A percentile compares a stretch with the other conserved stretches of the same genome.
phyloP scores from a whole-genome alignment of 306 rosid species.

The Cercis canadensis region DNA sequence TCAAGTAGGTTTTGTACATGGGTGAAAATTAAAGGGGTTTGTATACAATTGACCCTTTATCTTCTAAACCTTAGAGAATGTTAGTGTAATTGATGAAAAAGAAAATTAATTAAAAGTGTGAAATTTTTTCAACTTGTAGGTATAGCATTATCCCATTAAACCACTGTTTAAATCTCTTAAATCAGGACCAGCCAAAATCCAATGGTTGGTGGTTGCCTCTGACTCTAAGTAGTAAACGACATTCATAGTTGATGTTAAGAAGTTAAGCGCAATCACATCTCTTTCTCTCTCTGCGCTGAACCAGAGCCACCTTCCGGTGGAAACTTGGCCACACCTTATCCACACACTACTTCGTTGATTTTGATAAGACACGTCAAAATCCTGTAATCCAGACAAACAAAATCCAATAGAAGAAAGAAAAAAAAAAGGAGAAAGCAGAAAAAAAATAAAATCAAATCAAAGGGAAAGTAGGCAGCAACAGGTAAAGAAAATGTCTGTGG shows the following conservation, averaged over 20 bases:
- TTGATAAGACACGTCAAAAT: conserved; percentile 49
- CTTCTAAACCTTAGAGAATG: too few species aligned
- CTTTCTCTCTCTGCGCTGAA: not conserved
- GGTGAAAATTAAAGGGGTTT: too few species aligned
- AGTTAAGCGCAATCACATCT: too few species aligned
- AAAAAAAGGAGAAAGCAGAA: not conserved
- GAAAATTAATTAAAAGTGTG: not conserved
- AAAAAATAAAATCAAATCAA: conserved; percentile 7
- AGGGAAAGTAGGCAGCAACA: not conserved
- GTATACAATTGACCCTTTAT: too few species aligned
- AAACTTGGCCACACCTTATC: conserved; percentile 73
- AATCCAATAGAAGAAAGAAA: not conserved
- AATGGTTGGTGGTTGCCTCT: conserved; percentile 28
- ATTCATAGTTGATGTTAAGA: too few species aligned
- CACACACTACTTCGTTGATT: conserved; percentile 55
- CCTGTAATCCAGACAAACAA: conserved; percentile 37
- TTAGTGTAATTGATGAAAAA: not conserved
- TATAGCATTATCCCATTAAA: too few species aligned
- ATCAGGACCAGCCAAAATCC: conserved; percentile 35
- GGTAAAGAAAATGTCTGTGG: conserved; percentile 66
- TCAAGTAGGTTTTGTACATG: too few species aligned
- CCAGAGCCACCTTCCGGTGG: conserved; percentile 29
- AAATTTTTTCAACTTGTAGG: too few species aligned
- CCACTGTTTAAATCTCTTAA: not conserved
- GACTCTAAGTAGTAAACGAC: conserved; percentile 15